These are phyloP conservation scores for Trichophyton rubrum DNA, from an alignment of 2,329 filamentous ascomycete species.

Conservation along the genomic window DNA sequence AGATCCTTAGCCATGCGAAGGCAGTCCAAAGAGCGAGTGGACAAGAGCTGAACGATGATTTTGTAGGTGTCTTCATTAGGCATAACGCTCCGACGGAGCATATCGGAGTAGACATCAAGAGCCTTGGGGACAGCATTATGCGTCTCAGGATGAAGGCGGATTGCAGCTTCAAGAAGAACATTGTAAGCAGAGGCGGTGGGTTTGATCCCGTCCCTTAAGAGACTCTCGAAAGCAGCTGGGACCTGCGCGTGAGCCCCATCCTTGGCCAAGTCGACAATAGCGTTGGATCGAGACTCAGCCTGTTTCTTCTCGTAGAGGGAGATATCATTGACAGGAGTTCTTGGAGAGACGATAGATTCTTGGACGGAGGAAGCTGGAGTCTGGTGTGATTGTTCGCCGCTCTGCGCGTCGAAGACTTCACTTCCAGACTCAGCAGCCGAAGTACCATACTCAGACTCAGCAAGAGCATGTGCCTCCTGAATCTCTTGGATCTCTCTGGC, in stretches of 20 bases:
- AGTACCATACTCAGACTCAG: conserved; percentile 26
- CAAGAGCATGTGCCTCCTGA: conserved; percentile 39
- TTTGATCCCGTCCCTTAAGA: conserved; percentile 69
- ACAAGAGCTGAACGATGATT: conserved; percentile 71
- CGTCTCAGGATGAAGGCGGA: conserved; percentile 65
- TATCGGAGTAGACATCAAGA: conserved; percentile 89
- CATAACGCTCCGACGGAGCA: conserved; percentile 72
- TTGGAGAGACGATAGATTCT: conserved; percentile 38
- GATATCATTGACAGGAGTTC: conserved; percentile 39
- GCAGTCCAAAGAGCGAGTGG: conserved; percentile 68
- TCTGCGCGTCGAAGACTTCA: conserved; percentile 7
- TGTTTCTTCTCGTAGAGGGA: conserved; percentile 34
- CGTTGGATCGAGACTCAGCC: conserved; percentile 57
- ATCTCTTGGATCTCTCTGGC: conserved; percentile 58
- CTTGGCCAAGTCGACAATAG: conserved; percentile 61
- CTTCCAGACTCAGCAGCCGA: conserved; percentile 18
- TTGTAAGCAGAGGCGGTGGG: conserved; percentile 86
- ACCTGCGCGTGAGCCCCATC: conserved; percentile 72
- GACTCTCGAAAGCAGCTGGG: conserved; percentile 76
- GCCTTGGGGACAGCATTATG: conserved; percentile 81
- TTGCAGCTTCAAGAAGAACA: conserved; percentile 70
- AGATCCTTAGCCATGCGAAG: conserved; percentile 58
- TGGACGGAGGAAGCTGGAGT: conserved; percentile 14
- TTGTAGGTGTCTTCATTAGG: conserved; percentile 81
- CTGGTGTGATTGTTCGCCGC: conserved; percentile 16